phyloP scores from a whole-genome alignment of 768 basidiomycete genomes.

The Daedalea quercina region DNA sequence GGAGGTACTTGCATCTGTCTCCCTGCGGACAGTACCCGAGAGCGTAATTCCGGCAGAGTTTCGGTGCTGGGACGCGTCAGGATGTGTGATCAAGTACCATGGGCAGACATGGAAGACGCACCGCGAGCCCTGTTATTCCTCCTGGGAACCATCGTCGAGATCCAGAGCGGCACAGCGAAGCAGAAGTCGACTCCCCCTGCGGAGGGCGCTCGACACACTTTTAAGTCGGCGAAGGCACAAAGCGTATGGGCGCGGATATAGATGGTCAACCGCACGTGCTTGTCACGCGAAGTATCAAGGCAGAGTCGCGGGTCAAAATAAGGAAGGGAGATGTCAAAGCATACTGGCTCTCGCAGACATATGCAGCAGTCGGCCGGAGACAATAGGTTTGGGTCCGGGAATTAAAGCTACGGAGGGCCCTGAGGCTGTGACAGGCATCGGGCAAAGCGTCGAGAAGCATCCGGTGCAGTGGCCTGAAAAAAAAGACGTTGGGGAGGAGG shows the following conservation, averaged over 20 bases:
- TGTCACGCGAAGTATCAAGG: constrained; percentile 18
- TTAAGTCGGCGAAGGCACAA: constrained; percentile 14
- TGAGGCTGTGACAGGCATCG: constrained; percentile 1
- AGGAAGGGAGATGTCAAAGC: constrained; percentile 9
- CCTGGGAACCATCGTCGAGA: constrained; percentile 5
- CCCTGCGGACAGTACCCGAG: constrained; percentile 32
- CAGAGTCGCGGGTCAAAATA: constrained; percentile 7
- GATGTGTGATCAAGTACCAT: not conserved
- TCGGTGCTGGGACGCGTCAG: constrained; percentile 20
- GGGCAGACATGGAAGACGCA: constrained; percentile 4
- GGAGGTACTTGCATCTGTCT: constrained; percentile 31
- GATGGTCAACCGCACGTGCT: constrained; percentile 14
- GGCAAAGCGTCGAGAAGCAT: not conserved
- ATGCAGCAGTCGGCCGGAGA: constrained; percentile 9
- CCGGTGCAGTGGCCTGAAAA: constrained; percentile 5
- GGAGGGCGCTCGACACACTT: constrained; percentile 14
- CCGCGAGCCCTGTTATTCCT: constrained; percentile 11
- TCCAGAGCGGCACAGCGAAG: not conserved
- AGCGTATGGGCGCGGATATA: constrained; percentile 17
- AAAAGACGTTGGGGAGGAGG: constrained; percentile 7
- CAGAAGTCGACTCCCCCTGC: constrained; percentile 8
- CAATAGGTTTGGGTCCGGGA: constrained; percentile 2
- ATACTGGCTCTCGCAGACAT: constrained; percentile 3
- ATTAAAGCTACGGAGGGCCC: not conserved
- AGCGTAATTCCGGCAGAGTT: constrained; percentile 30